Evolutionary conservation across 768 basidiomycete genomes (phyloP), one percentile per base, ranked within the genome.

Genomic region (Butyriboletus loyo): DNA sequence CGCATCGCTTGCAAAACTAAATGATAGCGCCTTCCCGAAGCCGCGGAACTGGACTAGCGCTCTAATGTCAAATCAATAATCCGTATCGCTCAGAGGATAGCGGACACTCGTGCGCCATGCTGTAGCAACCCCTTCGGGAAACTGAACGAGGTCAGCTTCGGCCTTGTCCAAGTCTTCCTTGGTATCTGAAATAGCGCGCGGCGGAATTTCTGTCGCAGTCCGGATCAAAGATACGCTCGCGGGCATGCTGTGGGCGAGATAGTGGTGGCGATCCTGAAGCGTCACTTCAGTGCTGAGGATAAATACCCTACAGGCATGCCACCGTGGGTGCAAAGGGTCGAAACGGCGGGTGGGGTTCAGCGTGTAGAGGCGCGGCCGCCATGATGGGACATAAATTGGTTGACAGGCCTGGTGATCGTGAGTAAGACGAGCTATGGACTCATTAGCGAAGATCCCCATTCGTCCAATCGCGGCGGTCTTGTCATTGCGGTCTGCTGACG

Each of bases 1-100:
- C 1, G 2, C n/a, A 17, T 13, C 28, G 7, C 35, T 30, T 28
- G 34, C 8, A 30, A 44, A 32, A 24, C 2, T 7, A 15, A 24
- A 24, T 2, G 5, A 15, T 32, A 8, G 35, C 8, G 31, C 57
- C 28, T 35, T 68, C 66, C 72, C 74, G 36, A 67, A 72, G 24
- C 67, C 64, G 38, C 71, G 69, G 50, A 68, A 63, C 45, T 67
- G 66, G 5, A 68, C 50, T 4, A 75, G 49, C 9, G 61, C 60
- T 10, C 73, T 74, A 41, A 39, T 19, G n/a, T 7, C 15, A 27
- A 38, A 30, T 35, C 9, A 17, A 19, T 6, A 13, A 13, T 9
- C 19, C 0, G 1, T 19, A 27, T 38, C 32, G 14, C 34, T 24
- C 32, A 14, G 19, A 30, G 14, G 10, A 15, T 21, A 25, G n/a